Base-by-base conservation (phyloP, 495 filamentous ascomycete species). In the Hypoxylon fuscum region DNA sequence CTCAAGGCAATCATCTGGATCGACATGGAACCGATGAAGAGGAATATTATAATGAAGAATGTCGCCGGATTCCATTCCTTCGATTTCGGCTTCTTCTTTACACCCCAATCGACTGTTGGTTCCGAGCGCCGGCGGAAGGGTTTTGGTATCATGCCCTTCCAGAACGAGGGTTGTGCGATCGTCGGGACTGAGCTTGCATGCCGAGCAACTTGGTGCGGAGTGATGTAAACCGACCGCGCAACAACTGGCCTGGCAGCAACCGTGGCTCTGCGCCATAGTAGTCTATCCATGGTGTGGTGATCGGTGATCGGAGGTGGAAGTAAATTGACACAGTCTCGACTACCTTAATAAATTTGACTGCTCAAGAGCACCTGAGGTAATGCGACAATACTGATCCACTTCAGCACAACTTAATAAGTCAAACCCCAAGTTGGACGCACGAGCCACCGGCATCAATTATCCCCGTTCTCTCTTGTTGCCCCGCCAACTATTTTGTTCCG, bases 1-100 rank as follows among this genome's bases (percentile, higher is more conserved):
- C 85, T 88, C 60, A 98, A 70, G 5, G 86, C 79, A 55, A 99
- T 89, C 83, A 94, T 88, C 59, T 97, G 88, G 64, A 99, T 96
- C 10, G 93, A 88, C 75, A 97, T 94, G 55, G 91, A 96, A 1
- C 95, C 96, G 62, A 97, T 93, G 58, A 97, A 82, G 35, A 97
- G 80, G 67, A 91, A 93, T 49, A 97, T 93, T 69, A 91, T 77
- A 66, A 99, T 95, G 78, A 89, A 97, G 68, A 92, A 93, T 0
- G 91, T 97, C 11, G 91, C 91, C 1, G 95, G 96, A 64, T 97
- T 98, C 92, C 91, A 96, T 63, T 86, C 86, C 62, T 88, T 92
- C 12, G 81, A 79, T 49, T 82, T 77, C 21, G 64, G 55, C 43
- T 77, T 75, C 38, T 70, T 74, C 14, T 61, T 38, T 5, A 45